Conservation (phyloP, 1,139 yeast genomes). For the Yamadazyma mexicana region DNA sequence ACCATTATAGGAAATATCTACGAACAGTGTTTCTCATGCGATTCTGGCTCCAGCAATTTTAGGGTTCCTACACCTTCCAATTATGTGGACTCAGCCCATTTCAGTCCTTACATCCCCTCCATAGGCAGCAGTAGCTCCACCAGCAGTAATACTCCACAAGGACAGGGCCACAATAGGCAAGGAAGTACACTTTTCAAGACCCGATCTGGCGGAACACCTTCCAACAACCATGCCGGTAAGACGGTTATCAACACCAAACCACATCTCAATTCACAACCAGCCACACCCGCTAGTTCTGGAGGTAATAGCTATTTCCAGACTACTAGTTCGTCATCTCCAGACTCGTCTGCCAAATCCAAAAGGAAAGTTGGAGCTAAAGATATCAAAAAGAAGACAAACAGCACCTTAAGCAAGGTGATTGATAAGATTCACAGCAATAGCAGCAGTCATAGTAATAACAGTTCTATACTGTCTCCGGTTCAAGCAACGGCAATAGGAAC, state of each 20-base stretch:
- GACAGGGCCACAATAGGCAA: conserved; percentile 1
- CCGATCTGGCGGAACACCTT: conserved; percentile 6
- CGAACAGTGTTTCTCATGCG: conserved; percentile 11
- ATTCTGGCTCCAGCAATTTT: conserved; percentile 13
- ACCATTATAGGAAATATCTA: conserved; percentile 22
- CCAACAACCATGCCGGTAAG: conserved; percentile 2
- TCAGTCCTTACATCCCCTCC: conserved; percentile 16
- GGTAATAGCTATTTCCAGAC: conserved; percentile 8
- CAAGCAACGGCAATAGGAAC: neutral
- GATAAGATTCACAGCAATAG: conserved; percentile 7
- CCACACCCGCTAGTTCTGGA: conserved; percentile 10
- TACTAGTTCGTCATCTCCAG: conserved; percentile 9
- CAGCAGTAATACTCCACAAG: neutral
- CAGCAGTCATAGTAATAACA: neutral
- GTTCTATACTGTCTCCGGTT: neutral
- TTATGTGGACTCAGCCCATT: conserved; percentile 13
- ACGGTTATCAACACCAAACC: conserved; percentile 11
- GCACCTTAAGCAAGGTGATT: conserved; percentile 7
- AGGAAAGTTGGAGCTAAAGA: conserved; percentile 13
- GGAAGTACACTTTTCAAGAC: conserved; percentile 7
- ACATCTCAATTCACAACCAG: conserved; percentile 12
- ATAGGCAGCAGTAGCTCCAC: conserved; percentile 1
- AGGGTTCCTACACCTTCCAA: conserved; percentile 15
- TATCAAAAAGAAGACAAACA: conserved; percentile 5
- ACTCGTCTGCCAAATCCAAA: conserved; percentile 12